Percentiles rank a stretch among this genome's conserved stretches.
Conservation (phyloP, 371 early-diverging fungal species). For the Blakeslea trispora region DNA sequence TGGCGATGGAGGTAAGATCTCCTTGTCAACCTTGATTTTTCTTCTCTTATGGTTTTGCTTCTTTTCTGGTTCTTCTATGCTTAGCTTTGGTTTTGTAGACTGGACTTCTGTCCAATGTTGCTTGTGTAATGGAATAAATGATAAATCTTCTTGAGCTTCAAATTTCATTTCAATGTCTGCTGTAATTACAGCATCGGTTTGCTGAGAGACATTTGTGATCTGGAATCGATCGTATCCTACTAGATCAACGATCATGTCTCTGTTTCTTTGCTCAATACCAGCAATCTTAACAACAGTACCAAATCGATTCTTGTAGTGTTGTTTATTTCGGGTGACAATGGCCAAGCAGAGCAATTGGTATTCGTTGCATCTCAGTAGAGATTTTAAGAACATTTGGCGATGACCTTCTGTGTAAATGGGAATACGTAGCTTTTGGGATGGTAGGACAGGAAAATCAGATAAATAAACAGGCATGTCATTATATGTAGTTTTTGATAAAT, state of each 20-base stretch:
- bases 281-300: conserved; percentile 47
- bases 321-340: conserved; percentile 15
- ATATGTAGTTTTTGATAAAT: not conserved
- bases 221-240: conserved; percentile 47
- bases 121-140: not conserved
- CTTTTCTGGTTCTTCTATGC: not conserved
- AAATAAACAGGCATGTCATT: conserved; percentile 12
- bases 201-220: conserved; percentile 25
- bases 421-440: conserved; percentile 23
- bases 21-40: no score
- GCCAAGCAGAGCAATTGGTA: conserved; percentile 17
- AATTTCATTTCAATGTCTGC: conserved; percentile 25
- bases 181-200: conserved; percentile 25
- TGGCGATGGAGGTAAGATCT: not conserved
- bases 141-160: conserved; percentile 7
- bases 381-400: not conserved
- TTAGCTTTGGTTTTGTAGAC: not conserved
- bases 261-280: conserved; percentile 29
- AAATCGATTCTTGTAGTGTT: conserved; percentile 27
- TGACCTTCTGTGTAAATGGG: conserved; percentile 12
- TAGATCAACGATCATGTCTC: conserved; percentile 43
- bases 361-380: conserved; percentile 10
- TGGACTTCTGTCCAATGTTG: conserved; percentile 10
- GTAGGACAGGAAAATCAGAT: conserved; percentile 17
- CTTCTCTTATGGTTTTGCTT: not conserved